Evolutionary conservation across 2,329 filamentous ascomycete species (phyloP).

Genomic region (Juglanconis oblonga): DNA sequence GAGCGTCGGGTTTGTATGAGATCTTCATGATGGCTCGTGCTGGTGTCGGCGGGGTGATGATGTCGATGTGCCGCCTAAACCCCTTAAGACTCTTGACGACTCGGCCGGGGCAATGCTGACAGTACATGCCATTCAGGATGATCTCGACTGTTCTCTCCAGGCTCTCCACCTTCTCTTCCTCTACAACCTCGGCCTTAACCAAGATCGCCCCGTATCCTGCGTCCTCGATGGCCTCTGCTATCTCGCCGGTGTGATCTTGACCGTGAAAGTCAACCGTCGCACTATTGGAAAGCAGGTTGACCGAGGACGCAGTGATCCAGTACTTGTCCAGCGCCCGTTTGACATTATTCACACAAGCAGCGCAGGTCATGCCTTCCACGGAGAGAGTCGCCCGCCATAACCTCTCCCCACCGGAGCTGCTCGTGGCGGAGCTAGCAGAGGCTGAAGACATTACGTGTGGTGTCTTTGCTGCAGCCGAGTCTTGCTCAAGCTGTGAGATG

Average conservation of each 20-base stretch:
- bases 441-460: slow-evolving; percentile 26
- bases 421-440: slow-evolving; percentile 32
- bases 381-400: slow-evolving; percentile 54
- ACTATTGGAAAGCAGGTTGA: slow-evolving; percentile 67
- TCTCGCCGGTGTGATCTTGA: slow-evolving; percentile 38
- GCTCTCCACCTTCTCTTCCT: slow-evolving; percentile 24
- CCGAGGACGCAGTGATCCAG: slow-evolving; percentile 55
- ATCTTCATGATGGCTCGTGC: slow-evolving; percentile 67
- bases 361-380: slow-evolving; percentile 72
- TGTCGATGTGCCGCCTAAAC: slow-evolving; percentile 48
- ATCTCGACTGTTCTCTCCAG: slow-evolving; percentile 60
- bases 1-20: slow-evolving; percentile 65
- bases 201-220: slow-evolving; percentile 65
- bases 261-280: slow-evolving; percentile 58
- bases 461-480: background rate
- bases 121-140: slow-evolving; percentile 70
- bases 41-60: slow-evolving; percentile 55
- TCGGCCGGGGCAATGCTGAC: slow-evolving; percentile 64
- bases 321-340: slow-evolving; percentile 54
- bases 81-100: slow-evolving; percentile 52
- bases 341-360: slow-evolving; percentile 64
- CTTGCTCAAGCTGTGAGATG: background rate
- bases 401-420: slow-evolving; percentile 23
- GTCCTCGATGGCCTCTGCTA: slow-evolving; percentile 56
- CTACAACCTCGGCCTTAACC: slow-evolving; percentile 43